phyloP scores from a whole-genome alignment of 129 eudicot genomes.

The Chrysanthemum lavandulifolium region DNA sequence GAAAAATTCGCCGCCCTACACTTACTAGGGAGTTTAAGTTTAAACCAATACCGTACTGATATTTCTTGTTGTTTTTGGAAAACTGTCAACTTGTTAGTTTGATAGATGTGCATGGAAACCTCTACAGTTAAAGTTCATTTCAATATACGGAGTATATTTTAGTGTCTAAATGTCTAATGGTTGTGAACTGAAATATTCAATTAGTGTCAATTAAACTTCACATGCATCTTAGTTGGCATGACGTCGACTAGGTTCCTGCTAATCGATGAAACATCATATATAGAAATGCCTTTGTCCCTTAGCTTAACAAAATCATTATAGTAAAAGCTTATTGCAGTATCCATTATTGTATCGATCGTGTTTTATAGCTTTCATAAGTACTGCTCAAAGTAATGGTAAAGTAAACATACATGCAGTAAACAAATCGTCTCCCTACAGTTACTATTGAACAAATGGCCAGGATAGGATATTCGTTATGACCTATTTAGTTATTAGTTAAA shows the following conservation, averaged over 20 bases:
- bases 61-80: too few relatives aligned
- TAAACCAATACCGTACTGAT: too few relatives aligned
- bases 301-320: background rate
- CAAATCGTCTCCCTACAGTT: background rate
- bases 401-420: background rate
- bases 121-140: too few relatives aligned
- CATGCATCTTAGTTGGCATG: constrained; percentile 5
- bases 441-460: background rate
- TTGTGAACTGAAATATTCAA: background rate
- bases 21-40: too few relatives aligned
- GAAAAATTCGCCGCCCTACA: too few relatives aligned
- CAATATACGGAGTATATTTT: too few relatives aligned
- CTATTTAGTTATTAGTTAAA: background rate
- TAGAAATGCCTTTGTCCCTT: background rate
- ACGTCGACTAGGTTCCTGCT: background rate
- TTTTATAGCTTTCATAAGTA: background rate
- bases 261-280: background rate
- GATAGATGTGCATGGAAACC: too few relatives aligned
- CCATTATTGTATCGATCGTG: background rate
- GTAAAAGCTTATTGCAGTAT: background rate
- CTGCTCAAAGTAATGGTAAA: background rate
- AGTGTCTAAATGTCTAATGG: background rate
- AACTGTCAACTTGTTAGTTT: too few relatives aligned
- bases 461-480: background rate
- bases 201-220: background rate